Conservation (phyloP, 2,329 filamentous ascomycete genomes). For the Fusarium sp. region DNA sequence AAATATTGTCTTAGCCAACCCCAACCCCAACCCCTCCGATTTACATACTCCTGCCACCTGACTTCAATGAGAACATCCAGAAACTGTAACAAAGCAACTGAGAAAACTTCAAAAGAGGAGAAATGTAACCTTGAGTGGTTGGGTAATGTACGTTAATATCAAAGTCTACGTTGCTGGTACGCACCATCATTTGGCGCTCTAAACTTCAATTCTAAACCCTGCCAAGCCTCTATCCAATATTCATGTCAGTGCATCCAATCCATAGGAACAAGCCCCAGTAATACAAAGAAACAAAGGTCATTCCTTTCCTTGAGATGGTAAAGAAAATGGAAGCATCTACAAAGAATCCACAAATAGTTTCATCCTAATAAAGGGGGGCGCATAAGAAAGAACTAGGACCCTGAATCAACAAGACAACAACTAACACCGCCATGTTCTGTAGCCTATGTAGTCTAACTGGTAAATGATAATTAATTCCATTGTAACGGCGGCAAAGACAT, state of each 20-base stretch:
- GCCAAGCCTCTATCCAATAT: not conserved
- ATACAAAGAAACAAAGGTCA: conserved; percentile 10
- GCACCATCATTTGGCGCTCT: not conserved
- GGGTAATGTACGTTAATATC: not conserved
- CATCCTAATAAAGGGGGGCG: not conserved
- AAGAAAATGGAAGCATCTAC: not conserved
- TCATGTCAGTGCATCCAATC: not conserved
- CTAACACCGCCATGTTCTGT: not conserved
- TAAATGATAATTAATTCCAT: not conserved
- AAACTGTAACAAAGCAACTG: conserved; percentile 23
- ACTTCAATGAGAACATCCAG: conserved; percentile 8
- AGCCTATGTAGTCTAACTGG: not conserved
- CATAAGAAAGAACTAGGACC: not conserved
- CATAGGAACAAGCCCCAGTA: conserved; percentile 9
- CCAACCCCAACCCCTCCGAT: conserved; percentile 8
- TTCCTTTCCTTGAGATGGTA: not conserved
- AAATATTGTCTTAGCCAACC: conserved; percentile 16
- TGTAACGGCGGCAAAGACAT: not conserved
- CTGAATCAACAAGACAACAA: not conserved
- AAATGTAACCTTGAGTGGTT: conserved; percentile 31
- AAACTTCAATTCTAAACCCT: not conserved
- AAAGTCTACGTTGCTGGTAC: not conserved
- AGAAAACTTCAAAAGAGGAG: conserved; percentile 24
- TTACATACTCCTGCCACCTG: conserved; percentile 6
- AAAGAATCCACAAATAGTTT: conserved; percentile 14